Evolutionary conservation across 2,329 filamentous ascomycete genomes (phyloP).

Genomic region (Aspergillus novofumigatus): DNA sequence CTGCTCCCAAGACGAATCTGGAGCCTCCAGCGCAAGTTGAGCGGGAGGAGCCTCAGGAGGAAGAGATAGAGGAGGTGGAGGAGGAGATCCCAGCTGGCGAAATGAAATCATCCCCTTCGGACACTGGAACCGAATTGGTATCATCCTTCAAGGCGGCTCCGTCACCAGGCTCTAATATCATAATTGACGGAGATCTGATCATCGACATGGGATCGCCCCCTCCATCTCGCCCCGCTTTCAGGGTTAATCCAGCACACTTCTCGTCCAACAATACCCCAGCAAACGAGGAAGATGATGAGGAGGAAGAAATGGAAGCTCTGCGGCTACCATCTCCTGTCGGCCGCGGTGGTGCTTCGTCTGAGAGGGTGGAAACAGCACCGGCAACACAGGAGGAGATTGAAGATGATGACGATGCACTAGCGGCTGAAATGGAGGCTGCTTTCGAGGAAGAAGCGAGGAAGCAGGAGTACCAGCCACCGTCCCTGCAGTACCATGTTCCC

Average conservation of each 20-base stretch:
- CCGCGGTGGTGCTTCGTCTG: slow-evolving; percentile 14
- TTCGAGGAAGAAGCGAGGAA: slow-evolving; percentile 44
- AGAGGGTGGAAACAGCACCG: slow-evolving; percentile 17
- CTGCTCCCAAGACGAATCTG: slow-evolving; percentile 18
- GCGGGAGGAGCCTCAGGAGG: neutral
- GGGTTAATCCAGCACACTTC: slow-evolving; percentile 40
- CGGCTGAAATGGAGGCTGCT: slow-evolving; percentile 56
- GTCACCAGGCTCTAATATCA: slow-evolving; percentile 41
- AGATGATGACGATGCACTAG: slow-evolving; percentile 50
- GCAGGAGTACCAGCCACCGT: slow-evolving; percentile 27
- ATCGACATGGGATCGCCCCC: slow-evolving; percentile 48
- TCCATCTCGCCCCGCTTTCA: slow-evolving; percentile 35
- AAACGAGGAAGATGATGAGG: slow-evolving; percentile 33
- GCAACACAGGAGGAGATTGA: slow-evolving; percentile 26
- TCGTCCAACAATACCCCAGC: slow-evolving; percentile 40
- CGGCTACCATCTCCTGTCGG: slow-evolving; percentile 35
- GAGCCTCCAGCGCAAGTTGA: slow-evolving; percentile 19
- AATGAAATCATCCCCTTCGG: slow-evolving; percentile 27
- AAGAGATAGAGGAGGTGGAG: slow-evolving; percentile 17
- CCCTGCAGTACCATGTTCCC: slow-evolving; percentile 28
- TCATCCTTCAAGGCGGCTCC: slow-evolving; percentile 30
- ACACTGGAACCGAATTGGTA: slow-evolving; percentile 26
- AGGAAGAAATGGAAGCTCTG: slow-evolving; percentile 38
- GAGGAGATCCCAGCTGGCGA: slow-evolving; percentile 4
- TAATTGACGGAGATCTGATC: slow-evolving; percentile 45